Conservation (phyloP, 768 basidiomycete genomes). For the Russula brevipes region DNA sequence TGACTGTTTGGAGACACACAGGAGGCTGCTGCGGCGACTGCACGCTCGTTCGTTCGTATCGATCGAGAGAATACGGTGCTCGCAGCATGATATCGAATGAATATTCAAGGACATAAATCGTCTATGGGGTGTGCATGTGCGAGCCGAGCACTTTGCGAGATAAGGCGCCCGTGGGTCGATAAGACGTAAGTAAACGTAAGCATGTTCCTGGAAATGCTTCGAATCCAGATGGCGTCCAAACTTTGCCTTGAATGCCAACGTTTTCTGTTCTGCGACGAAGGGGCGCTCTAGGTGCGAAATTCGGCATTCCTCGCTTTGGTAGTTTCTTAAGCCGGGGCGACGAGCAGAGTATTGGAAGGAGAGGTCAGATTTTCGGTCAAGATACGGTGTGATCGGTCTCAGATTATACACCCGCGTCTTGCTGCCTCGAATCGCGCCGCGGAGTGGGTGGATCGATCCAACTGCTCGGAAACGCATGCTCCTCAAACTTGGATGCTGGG, state of each 20-base stretch:
- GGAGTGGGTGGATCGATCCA: constrained; percentile 17
- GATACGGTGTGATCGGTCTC: constrained; percentile 21
- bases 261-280: constrained; percentile 10
- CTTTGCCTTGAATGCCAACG: constrained; percentile 1
- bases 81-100: constrained; percentile 4
- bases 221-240: background rate
- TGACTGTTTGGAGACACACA: background rate
- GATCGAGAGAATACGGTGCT: background rate
- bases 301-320: constrained; percentile 15
- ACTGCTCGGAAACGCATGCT: background rate
- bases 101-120: background rate
- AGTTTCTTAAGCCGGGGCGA: constrained; percentile 19
- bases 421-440: constrained; percentile 11
- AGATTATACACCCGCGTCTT: constrained; percentile 9
- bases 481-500: background rate
- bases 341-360: background rate
- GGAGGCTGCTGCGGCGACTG: constrained; percentile 4
- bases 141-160: constrained; percentile 4
- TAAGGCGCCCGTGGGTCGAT: background rate
- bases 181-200: constrained; percentile 16
- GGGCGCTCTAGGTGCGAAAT: constrained; percentile 16
- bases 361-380: constrained; percentile 19
- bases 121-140: background rate
- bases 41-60: background rate
- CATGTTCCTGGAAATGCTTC: constrained; percentile 10